Conservation (phyloP, 192 early-diverging fungal species). For the Mycoemilia scoparia region DNA sequence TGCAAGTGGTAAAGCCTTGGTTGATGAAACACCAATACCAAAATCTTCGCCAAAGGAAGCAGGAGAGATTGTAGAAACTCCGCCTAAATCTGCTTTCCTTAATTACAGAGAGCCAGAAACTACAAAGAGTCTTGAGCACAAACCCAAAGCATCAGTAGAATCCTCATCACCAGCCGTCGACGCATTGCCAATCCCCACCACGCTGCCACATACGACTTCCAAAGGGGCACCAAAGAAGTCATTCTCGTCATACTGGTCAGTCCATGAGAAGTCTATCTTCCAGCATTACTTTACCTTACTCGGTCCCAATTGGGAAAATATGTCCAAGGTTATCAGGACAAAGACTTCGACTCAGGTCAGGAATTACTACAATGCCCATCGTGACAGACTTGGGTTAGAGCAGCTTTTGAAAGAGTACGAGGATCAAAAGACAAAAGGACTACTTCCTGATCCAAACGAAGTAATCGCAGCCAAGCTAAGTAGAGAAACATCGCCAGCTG, state of each 20-base stretch:
- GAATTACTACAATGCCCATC: constrained; percentile 56
- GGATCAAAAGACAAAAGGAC: constrained; percentile 10
- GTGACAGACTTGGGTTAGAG: constrained; percentile 33
- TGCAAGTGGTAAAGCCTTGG: too few relatives aligned
- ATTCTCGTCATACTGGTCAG: constrained; percentile 80
- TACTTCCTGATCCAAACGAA: constrained; percentile 10
- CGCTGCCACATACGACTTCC: neutral
- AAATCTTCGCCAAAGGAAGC: too few relatives aligned
- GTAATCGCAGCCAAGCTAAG: neutral
- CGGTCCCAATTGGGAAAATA: constrained; percentile 61
- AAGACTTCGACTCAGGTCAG: constrained; percentile 73
- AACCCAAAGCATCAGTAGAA: too few relatives aligned
- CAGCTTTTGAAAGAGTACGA: constrained; percentile 14
- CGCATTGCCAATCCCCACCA: neutral
- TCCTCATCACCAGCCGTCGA: too few relatives aligned
- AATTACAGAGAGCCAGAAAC: too few relatives aligned
- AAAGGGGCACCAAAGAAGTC: constrained; percentile 26
- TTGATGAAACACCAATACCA: too few relatives aligned
- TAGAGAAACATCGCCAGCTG: constrained; percentile 1
- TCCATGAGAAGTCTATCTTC: constrained; percentile 59
- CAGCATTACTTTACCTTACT: constrained; percentile 33
- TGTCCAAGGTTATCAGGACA: constrained; percentile 49
- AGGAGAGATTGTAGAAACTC: too few relatives aligned
- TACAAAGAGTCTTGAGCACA: too few relatives aligned
- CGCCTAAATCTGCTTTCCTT: too few relatives aligned